phyloP scores from a whole-genome alignment of 1,284 basidiomycete genomes.

The Tylopilus sp. region DNA sequence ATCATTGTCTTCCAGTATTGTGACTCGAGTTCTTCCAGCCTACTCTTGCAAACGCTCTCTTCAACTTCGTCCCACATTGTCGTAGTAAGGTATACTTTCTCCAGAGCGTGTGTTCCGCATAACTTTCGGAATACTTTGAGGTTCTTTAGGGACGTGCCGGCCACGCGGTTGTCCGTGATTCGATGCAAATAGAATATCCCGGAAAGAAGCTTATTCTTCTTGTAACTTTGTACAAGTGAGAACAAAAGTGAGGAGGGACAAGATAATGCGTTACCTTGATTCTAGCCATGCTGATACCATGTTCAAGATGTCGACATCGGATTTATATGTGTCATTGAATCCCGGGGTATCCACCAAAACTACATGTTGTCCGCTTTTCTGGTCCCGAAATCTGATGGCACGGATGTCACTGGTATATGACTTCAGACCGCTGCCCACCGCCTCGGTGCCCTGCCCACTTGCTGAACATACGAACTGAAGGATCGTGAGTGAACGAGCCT shows the following conservation, averaged over 20 bases:
- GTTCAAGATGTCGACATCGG: slow-evolving; percentile 30
- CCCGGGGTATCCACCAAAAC: slow-evolving; percentile 10
- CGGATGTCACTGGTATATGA: slow-evolving; percentile 25
- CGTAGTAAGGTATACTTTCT: slow-evolving; percentile 51
- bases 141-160: slow-evolving; percentile 33
- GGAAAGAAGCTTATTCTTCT: slow-evolving; percentile 42
- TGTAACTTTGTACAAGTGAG: slow-evolving; percentile 39
- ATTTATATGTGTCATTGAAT: slow-evolving; percentile 10
- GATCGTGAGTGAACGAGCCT: background rate
- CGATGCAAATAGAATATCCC: slow-evolving; percentile 63
- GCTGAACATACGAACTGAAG: slow-evolving; percentile 36
- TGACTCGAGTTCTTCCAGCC: slow-evolving; percentile 26
- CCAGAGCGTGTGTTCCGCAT: slow-evolving; percentile 16
- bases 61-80: slow-evolving; percentile 30
- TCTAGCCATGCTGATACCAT: slow-evolving; percentile 31
- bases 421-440: slow-evolving; percentile 27
- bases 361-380: background rate
- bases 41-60: slow-evolving; percentile 23
- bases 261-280: background rate
- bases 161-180: slow-evolving; percentile 58
- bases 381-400: slow-evolving; percentile 8
- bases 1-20: slow-evolving; percentile 25
- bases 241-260: background rate
- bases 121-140: slow-evolving; percentile 55
- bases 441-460: slow-evolving; percentile 20